A percentile compares a stretch with the other conserved stretches of the same genome.
Conservation (phyloP, 768 basidiomycete genomes). For the Suillus ampliporus region DNA sequence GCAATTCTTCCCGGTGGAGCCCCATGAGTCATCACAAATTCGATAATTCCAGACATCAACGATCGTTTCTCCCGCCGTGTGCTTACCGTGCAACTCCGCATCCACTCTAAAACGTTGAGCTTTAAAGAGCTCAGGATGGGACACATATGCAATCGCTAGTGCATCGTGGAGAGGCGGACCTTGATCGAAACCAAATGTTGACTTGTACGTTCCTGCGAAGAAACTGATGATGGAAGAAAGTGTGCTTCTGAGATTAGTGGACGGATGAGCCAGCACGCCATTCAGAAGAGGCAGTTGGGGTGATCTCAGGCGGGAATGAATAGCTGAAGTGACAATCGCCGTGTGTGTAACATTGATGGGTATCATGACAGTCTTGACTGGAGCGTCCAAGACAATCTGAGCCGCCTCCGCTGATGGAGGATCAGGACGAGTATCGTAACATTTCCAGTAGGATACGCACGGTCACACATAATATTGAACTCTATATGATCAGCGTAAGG, state of each 20-base stretch:
- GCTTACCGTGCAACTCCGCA: constrained; percentile 71
- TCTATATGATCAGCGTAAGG: constrained; percentile 44
- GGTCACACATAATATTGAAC: constrained; percentile 84
- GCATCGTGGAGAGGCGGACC: constrained; percentile 91
- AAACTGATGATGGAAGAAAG: constrained; percentile 76
- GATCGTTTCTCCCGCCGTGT: constrained; percentile 77
- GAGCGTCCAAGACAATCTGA: constrained; percentile 77
- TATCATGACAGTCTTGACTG: constrained; percentile 75
- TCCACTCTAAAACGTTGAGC: constrained; percentile 77
- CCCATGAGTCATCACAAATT: constrained; percentile 71
- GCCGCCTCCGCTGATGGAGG: constrained; percentile 69
- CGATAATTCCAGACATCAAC: constrained; percentile 78
- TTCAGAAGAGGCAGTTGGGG: constrained; percentile 37
- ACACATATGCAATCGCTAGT: constrained; percentile 79
- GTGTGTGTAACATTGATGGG: constrained; percentile 90
- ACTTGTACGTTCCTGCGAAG: constrained; percentile 75
- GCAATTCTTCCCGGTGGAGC: constrained; percentile 75
- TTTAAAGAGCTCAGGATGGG: constrained; percentile 68
- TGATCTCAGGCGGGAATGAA: constrained; percentile 61
- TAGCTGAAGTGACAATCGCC: constrained; percentile 67
- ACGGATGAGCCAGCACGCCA: constrained; percentile 27
- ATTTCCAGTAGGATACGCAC: constrained; percentile 47
- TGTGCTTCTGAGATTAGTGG: constrained; percentile 65
- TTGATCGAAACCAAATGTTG: constrained; percentile 79
- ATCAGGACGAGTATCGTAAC: constrained; percentile 2